Evolutionary conservation across 805 yeast genomes (phyloP), one percentile per base, ranked within the genome.

Genomic region (Scheffersomyces ergatensis): DNA sequence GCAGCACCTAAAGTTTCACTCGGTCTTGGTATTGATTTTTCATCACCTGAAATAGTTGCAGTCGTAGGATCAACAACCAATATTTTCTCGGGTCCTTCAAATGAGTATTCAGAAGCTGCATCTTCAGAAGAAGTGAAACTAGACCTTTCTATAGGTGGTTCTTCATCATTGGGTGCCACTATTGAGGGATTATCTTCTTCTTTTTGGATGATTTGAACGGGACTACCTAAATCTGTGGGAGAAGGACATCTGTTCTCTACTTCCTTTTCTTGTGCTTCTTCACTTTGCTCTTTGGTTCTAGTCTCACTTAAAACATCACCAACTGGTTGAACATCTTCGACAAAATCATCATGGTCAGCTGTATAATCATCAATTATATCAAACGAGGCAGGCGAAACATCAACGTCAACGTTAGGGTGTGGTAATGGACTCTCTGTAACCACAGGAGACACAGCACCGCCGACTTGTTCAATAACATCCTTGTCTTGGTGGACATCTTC

Each of bases 331-430:
- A 24, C 12, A 12, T 27, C 16, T 12, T 13, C n/a, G 6, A 7
- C 31, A 7, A 27, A 7, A 31, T 11, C 11, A 18, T 15, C 15
- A n/a, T 6, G 14, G 8, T 31, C 20, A 16, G 33, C 24, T 9
- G 27, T 14, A 20, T 33, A 21, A 14, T 15, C 27, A 21, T 33
- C 36, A 14, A 20, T 33, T 20, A 33, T 32, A 32, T 18, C 43
- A 36, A 39, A 39, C 5, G 46, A 38, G 13, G 37, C 34, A 26
- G 38, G 17, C 17, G 24, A 21, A 6, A 9, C 6, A 21, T 21
- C 24, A 6, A 9, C 6, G 9, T 21, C 24, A 21, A 43, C 38
- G 20, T 30, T 33, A 15, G 46, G 46, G 7, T 39, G 43, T 8
- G 46, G 46, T 23, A 43, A 36, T 23, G 25, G 14, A 20, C 35